Conservation (phyloP, 2,329 filamentous ascomycete genomes). For the Cordyceps cicadae region DNA sequence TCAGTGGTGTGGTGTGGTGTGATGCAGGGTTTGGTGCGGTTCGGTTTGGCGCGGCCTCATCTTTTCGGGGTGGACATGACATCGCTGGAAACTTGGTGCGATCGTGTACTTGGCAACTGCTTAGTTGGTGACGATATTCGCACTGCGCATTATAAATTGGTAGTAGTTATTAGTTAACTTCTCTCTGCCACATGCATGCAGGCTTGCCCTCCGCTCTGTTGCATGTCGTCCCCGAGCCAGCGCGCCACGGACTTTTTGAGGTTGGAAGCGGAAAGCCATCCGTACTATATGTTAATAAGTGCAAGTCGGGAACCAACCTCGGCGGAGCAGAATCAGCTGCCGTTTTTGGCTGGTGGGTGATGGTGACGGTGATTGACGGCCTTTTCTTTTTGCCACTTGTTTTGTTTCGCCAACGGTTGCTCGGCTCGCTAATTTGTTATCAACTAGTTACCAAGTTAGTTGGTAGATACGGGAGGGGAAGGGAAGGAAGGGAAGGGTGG, state of each 20-base stretch:
- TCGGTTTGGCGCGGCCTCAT: not conserved
- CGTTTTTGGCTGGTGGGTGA: not conserved
- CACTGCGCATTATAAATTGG: too few species aligned
- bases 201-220: not conserved
- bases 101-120: not conserved
- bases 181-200: not conserved
- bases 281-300: not conserved
- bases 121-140: too few species aligned
- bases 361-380: not conserved
- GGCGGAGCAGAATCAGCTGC: not conserved
- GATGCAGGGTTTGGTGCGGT: not conserved
- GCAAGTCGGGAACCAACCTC: not conserved
- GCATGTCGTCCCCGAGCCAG: not conserved
- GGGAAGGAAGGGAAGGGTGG: conserved; percentile 1
- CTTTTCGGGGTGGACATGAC: not conserved
- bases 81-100: not conserved
- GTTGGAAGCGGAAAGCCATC: not conserved
- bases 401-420: not conserved
- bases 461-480: not conserved
- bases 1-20: not conserved
- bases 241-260: not conserved
- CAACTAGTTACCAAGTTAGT: not conserved
- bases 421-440: not conserved
- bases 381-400: not conserved
- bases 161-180: too few species aligned